phyloP scores from a whole-genome alignment of 1,284 basidiomycete species.

The Wallemia hederae region DNA sequence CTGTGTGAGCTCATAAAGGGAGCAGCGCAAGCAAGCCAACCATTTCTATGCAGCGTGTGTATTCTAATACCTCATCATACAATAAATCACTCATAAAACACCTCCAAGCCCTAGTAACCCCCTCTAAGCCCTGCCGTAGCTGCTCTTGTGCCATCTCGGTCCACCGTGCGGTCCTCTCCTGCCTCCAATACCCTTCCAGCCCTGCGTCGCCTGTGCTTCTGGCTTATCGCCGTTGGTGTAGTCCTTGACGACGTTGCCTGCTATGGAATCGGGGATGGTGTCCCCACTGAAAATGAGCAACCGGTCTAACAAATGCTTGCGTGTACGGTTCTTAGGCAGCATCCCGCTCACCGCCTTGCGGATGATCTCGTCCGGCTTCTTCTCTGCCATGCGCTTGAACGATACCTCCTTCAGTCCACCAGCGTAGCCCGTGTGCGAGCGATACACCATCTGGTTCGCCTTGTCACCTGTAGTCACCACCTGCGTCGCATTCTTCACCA shows the following conservation, averaged over 20 bases:
- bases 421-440: conserved; percentile 73
- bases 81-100: too few species aligned
- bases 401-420: conserved; percentile 75
- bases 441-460: conserved; percentile 56
- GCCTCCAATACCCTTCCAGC: background rate
- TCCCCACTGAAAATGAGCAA: conserved; percentile 55
- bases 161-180: background rate
- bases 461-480: conserved; percentile 76
- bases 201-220: background rate
- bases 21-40: too few species aligned
- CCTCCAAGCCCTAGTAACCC: too few species aligned
- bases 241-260: background rate
- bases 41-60: too few species aligned
- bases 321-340: conserved; percentile 81
- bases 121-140: background rate
- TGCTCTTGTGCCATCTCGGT: background rate
- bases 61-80: too few species aligned
- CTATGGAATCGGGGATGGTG: conserved; percentile 9
- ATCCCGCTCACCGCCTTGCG: conserved; percentile 84
- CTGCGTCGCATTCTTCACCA: conserved; percentile 66
- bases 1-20: too few species aligned
- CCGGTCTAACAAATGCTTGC: conserved; percentile 52
- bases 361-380: conserved; percentile 78
- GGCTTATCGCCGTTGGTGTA: background rate
- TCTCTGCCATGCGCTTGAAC: conserved; percentile 49